phyloP scores from a whole-genome alignment of 306 rosid species.

The Canavalia gladiata region DNA sequence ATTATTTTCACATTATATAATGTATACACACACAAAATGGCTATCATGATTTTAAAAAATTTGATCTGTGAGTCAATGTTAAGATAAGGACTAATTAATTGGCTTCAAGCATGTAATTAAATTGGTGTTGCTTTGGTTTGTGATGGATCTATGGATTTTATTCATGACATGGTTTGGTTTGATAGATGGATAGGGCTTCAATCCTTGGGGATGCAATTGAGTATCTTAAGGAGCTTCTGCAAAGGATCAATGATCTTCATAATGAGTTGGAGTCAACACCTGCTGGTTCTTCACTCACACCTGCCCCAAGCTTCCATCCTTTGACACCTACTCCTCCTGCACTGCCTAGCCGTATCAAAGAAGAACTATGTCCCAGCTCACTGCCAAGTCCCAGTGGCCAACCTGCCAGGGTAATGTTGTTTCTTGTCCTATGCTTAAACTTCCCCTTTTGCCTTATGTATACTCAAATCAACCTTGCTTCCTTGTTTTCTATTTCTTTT shows the following conservation, averaged over 20 bases:
- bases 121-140: constrained; percentile 33
- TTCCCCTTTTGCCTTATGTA: constrained; percentile 17
- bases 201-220: constrained; percentile 98
- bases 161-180: constrained; percentile 12
- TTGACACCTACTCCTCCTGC: constrained; percentile 82
- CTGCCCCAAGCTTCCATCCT: constrained; percentile 78
- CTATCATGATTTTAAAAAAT: not conserved
- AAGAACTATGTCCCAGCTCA: constrained; percentile 84
- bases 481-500: not conserved
- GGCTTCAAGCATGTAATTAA: no score
- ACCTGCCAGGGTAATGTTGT: constrained; percentile 78
- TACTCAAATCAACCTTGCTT: constrained; percentile 7
- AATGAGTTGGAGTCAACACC: constrained; percentile 85
- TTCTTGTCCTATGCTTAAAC: not conserved
- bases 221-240: constrained; percentile 90
- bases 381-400: constrained; percentile 82
- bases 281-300: constrained; percentile 70
- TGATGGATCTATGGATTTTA: not conserved
- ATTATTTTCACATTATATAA: constrained; percentile 7
- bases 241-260: constrained; percentile 86
- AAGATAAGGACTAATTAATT: not conserved
- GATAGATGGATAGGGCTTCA: constrained; percentile 98
- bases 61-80: not conserved
- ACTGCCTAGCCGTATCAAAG: constrained; percentile 77
- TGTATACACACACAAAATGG: not conserved